Percentiles rank a stretch among this genome's conserved stretches.
Evolutionary conservation across 441 rosid genomes (phyloP).

Genomic region (Aquilaria agallochum): DNA sequence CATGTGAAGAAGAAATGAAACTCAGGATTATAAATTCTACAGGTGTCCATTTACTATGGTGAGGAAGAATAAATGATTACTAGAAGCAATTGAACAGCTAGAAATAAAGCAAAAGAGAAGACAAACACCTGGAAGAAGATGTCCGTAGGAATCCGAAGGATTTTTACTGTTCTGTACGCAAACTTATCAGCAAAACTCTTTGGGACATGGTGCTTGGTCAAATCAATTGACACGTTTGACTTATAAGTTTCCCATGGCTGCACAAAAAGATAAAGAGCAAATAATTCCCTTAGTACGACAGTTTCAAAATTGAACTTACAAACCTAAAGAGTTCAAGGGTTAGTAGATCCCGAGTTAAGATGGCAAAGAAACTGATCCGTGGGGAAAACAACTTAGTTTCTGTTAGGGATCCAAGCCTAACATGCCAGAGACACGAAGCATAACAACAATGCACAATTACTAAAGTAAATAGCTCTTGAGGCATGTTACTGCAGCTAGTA

Average conservation of each 20-base stretch:
- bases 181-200: slow-evolving; percentile 48
- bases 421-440: too few species aligned
- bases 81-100: background rate
- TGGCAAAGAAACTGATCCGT: too few species aligned
- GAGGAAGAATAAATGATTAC: too few species aligned
- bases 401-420: too few species aligned
- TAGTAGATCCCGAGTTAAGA: too few species aligned
- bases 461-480: too few species aligned
- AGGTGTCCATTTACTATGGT: too few species aligned
- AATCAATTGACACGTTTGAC: slow-evolving; percentile 56
- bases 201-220: slow-evolving; percentile 69
- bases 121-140: slow-evolving; percentile 58
- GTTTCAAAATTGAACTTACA: background rate
- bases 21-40: too few species aligned
- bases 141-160: slow-evolving; percentile 64
- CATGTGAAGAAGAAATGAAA: too few species aligned
- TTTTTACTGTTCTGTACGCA: slow-evolving; percentile 60
- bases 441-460: too few species aligned
- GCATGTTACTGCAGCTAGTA: too few species aligned
- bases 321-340: background rate
- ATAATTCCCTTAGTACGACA: background rate
- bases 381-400: too few species aligned
- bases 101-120: background rate
- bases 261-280: slow-evolving; percentile 7
- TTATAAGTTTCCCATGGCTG: slow-evolving; percentile 77